Evolutionary conservation across 78 protist species (phyloP).

Genomic region (Monosiga brevicollis): DNA sequence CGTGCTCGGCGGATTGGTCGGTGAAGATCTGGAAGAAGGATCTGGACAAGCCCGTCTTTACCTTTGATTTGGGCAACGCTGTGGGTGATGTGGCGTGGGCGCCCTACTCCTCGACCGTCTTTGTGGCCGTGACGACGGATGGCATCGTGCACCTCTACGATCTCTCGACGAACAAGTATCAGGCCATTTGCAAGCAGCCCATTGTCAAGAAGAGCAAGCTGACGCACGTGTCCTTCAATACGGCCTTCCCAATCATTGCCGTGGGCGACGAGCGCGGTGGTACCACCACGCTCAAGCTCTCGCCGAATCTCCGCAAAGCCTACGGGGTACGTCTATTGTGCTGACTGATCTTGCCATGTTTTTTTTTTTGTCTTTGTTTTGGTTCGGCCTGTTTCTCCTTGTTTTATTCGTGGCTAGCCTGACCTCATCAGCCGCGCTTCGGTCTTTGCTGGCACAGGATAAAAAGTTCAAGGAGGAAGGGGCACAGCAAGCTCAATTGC

Average conservation of each 20-base stretch:
- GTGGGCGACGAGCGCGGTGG: conserved; percentile 79
- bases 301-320: conserved; percentile 48
- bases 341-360: neutral
- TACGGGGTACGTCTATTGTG: neutral
- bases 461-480: no score
- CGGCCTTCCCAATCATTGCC: conserved; percentile 34
- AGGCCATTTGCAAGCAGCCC: conserved; percentile 60
- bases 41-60: conserved; percentile 20
- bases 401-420: no score
- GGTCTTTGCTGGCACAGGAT: no score
- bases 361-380: neutral
- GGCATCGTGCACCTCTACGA: conserved; percentile 65
- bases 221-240: conserved; percentile 65
- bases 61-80: conserved; percentile 46
- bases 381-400: no score
- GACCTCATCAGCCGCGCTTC: no score
- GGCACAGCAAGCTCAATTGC: no score
- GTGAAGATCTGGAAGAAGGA: conserved; percentile 65
- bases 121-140: conserved; percentile 58
- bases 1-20: conserved; percentile 74
- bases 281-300: conserved; percentile 42
- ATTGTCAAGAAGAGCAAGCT: conserved; percentile 56
- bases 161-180: conserved; percentile 45
- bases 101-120: conserved; percentile 70
- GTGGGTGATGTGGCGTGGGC: conserved; percentile 75